Percentiles rank a stretch among this genome's conserved stretches.
phyloP scores from a whole-genome alignment of 2,329 filamentous ascomycete genomes.

The Venturiaceae sp. region DNA sequence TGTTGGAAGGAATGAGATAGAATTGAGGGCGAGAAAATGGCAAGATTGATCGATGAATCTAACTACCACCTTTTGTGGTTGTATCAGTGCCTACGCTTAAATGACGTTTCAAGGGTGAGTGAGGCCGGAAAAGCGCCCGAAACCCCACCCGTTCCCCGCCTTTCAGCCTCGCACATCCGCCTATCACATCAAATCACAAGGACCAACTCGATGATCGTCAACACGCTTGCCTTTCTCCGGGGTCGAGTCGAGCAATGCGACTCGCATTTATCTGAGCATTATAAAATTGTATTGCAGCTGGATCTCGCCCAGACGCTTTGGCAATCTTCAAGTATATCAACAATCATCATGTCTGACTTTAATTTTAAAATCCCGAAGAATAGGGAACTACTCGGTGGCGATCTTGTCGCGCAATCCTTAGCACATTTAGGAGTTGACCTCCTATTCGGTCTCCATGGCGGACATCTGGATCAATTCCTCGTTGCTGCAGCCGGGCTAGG shows the following conservation, averaged over 20 bases:
- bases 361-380: conserved; percentile 21
- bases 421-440: conserved; percentile 31
- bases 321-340: not conserved
- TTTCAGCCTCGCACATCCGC: not conserved
- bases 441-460: conserved; percentile 38
- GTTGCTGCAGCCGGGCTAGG: conserved; percentile 30
- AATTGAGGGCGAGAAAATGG: too few relatives aligned
- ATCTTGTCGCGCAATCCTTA: conserved; percentile 35
- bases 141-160: not conserved
- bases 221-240: not conserved
- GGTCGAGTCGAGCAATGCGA: not conserved
- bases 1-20: too few relatives aligned
- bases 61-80: too few relatives aligned
- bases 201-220: not conserved
- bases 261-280: not conserved
- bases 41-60: too few relatives aligned
- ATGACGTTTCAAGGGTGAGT: not conserved
- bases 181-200: too few relatives aligned
- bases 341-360: conserved; percentile 8
- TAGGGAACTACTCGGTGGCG: conserved; percentile 34
- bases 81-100: too few relatives aligned
- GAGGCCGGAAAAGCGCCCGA: not conserved
- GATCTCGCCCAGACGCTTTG: too few relatives aligned
- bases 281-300: not conserved
- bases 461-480: conserved; percentile 39